Evolutionary conservation across 306 rosid species (phyloP).

Genomic region (Purshia tridentata): DNA sequence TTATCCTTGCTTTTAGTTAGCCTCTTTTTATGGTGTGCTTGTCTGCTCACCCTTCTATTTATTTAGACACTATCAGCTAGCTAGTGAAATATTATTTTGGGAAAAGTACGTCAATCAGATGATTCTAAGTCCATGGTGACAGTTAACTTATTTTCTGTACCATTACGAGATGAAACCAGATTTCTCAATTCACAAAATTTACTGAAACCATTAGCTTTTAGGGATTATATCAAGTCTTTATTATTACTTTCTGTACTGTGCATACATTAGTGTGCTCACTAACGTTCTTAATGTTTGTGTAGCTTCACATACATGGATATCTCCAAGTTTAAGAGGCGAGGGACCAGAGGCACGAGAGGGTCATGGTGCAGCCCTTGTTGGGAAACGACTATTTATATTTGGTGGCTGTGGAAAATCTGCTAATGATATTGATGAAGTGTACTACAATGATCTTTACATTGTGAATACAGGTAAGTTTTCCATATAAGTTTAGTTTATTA

Average conservation of each 20-base stretch:
- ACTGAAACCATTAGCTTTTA: neutral
- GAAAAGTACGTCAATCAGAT: neutral
- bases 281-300: conserved; percentile 26
- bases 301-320: conserved; percentile 81
- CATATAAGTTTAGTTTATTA: conserved; percentile 10
- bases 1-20: neutral
- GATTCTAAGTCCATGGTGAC: neutral
- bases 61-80: neutral
- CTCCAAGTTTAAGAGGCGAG: conserved; percentile 78
- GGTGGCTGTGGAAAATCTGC: conserved; percentile 94
- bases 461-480: conserved; percentile 74
- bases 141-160: neutral
- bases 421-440: conserved; percentile 59
- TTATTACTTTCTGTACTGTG: neutral
- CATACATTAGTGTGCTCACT: conserved; percentile 5
- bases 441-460: conserved; percentile 89
- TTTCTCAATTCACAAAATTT: neutral
- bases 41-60: neutral
- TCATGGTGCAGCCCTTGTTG: conserved; percentile 88
- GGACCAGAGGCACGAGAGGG: conserved; percentile 98
- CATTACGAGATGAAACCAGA: neutral
- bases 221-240: conserved; percentile 4
- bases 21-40: neutral
- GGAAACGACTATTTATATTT: conserved; percentile 76
- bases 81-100: neutral